Base-by-base conservation (phyloP, 2,329 filamentous ascomycete species). In the Ceratocystis colombiana region DNA sequence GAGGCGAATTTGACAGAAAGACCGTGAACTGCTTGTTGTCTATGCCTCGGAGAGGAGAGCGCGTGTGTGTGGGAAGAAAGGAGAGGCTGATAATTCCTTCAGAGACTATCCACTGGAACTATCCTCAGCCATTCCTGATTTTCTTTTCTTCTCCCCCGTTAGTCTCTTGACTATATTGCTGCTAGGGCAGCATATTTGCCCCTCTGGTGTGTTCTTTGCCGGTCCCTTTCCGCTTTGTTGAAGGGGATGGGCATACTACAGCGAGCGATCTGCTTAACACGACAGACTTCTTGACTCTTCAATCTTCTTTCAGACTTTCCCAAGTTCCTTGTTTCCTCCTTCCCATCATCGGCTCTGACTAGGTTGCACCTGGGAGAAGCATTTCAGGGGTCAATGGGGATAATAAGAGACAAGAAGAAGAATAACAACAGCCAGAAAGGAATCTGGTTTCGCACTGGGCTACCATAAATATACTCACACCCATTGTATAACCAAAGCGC, bases 331-430 rank as follows among this genome's bases (percentile, higher is more conserved):
- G 55, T 37, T 59, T 59, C 55, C 25, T 59, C 55, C 55, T 37
- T 59, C 55, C 17, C 55, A 33, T 20, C 28, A n/a, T 37, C 55
- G 55, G 55, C 55, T 59, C 55, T 59, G 28, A 59, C 55, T 37
- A 59, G 55, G 55, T 59, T 59, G 55, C 28, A 37, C 55, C 55
- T 59, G 55, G 55, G 28, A 59, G 28, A 37, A 59, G 28, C 30
- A 59, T 59, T 59, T 59, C 55, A 59, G 55, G 55, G 55, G 55
- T 59, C 55, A 59, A 30, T 59, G 55, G 48, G 48, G 20, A 59
- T 59, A 33, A 59, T 37, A 59, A 59, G 25, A 59, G 55, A 59
- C 28, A 59, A 33, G 25, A 59, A 59, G 55, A 41, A 59, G 55
- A 59, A 59, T 37, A 59, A 59, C 55, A 59, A n/a, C 55, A 33